Conservation (phyloP, 352 stramenopile species). For the Phytophthora pini region DNA sequence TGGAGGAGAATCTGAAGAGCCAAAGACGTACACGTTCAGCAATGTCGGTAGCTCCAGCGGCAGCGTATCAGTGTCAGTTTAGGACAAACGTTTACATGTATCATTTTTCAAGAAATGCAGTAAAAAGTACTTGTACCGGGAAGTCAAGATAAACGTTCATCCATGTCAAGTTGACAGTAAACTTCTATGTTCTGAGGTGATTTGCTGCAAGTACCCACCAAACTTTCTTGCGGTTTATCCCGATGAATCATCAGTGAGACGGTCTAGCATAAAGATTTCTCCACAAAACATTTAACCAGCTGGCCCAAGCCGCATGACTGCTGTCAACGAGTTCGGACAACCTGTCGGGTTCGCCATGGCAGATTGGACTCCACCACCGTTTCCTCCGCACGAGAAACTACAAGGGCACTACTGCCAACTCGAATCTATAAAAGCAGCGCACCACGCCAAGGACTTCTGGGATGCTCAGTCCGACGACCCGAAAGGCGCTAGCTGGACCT, state of each 20-base stretch:
- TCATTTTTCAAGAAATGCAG: too few relatives aligned
- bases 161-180: too few relatives aligned
- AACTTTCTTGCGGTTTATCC: too few relatives aligned
- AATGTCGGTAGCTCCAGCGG: slow-evolving; percentile 10
- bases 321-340: slow-evolving; percentile 22
- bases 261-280: too few relatives aligned
- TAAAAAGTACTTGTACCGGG: too few relatives aligned
- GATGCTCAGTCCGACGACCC: slow-evolving; percentile 19
- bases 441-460: slow-evolving; percentile 26
- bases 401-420: slow-evolving; percentile 22
- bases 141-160: too few relatives aligned
- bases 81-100: too few relatives aligned
- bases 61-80: too few relatives aligned
- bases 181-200: too few relatives aligned
- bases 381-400: slow-evolving; percentile 13
- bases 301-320: neutral
- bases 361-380: slow-evolving; percentile 16
- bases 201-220: too few relatives aligned
- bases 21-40: slow-evolving; percentile 9
- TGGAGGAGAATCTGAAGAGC: slow-evolving; percentile 9
- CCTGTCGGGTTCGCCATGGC: slow-evolving; percentile 18
- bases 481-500: slow-evolving; percentile 17
- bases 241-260: too few relatives aligned
- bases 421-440: slow-evolving; percentile 17
- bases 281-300: neutral